phyloP scores from a whole-genome alignment of 495 filamentous ascomycete genomes.

The Aspergillus homomorphus region DNA sequence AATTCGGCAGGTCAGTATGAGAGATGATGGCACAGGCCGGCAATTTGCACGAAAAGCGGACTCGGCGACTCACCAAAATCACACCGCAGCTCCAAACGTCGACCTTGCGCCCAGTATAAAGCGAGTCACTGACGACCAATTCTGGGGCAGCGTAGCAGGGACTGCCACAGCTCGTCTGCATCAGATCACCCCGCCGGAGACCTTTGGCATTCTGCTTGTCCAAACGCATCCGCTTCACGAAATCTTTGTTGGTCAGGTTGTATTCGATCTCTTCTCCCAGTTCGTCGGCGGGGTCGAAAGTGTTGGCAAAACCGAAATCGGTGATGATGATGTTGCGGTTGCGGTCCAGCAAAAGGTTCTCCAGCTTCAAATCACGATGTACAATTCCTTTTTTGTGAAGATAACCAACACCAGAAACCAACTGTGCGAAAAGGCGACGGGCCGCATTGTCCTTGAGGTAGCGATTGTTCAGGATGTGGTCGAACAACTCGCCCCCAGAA shows the following conservation, averaged over 20 bases:
- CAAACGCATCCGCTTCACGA: conserved; percentile 71
- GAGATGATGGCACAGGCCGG: not conserved
- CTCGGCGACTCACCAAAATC: conserved; percentile 77
- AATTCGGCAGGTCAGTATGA: not conserved
- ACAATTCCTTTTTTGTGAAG: conserved; percentile 99
- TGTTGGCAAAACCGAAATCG: conserved; percentile 98
- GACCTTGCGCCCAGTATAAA: conserved; percentile 96
- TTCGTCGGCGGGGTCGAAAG: conserved; percentile 86
- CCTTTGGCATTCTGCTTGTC: conserved; percentile 83
- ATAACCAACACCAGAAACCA: conserved; percentile 96
- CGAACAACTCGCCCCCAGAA: conserved; percentile 95
- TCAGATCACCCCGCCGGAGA: conserved; percentile 65
- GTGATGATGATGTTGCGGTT: conserved; percentile 99
- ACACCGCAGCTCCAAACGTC: conserved; percentile 99
- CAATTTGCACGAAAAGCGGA: not conserved
- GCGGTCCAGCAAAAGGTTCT: conserved; percentile 92
- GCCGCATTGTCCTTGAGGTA: conserved; percentile 93
- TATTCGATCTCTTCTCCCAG: conserved; percentile 87
- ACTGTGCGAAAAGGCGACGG: conserved; percentile 87
- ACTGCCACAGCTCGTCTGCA: conserved; percentile 58
- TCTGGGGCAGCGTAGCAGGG: conserved; percentile 95
- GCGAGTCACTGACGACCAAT: conserved; percentile 92
- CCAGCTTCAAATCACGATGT: conserved; percentile 94
- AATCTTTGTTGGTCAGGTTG: conserved; percentile 79
- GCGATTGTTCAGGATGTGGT: conserved; percentile 94